These are phyloP conservation scores for Populus simonii DNA, from an alignment of 345 rosid species.

Conservation along the genomic window DNA sequence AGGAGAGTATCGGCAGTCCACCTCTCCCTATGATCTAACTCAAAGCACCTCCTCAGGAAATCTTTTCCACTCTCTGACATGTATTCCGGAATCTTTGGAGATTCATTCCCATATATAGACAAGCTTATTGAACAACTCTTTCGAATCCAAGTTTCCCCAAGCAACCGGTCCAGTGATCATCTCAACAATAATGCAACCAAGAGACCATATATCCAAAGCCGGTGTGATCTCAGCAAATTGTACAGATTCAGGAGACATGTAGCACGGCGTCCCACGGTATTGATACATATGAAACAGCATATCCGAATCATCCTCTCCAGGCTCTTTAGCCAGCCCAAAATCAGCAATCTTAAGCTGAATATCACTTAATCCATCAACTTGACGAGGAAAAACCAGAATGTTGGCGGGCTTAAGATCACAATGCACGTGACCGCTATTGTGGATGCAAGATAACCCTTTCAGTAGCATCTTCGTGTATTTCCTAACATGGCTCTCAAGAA, in stretches of 20 bases:
- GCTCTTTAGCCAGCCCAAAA: not conserved
- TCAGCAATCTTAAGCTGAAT: not conserved
- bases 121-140: not conserved
- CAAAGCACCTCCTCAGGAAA: not conserved
- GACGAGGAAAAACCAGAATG: not conserved
- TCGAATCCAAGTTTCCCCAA: not conserved
- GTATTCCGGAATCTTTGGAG: not conserved
- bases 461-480: not conserved
- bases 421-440: not conserved
- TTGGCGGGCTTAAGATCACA: not conserved
- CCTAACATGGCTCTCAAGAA: not conserved
- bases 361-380: not conserved
- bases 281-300: not conserved
- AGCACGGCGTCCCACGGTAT: not conserved
- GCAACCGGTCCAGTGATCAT: not conserved
- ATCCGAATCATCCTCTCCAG: not conserved
- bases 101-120: not conserved
- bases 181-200: not conserved
- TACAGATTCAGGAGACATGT: not conserved
- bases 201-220: not conserved
- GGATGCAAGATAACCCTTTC: not conserved
- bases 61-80: not conserved
- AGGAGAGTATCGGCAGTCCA: not conserved
- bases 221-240: not conserved
- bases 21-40: not conserved